Evolutionary conservation across 345 rosid species (phyloP).

Genomic region (Ceriops tagal): DNA sequence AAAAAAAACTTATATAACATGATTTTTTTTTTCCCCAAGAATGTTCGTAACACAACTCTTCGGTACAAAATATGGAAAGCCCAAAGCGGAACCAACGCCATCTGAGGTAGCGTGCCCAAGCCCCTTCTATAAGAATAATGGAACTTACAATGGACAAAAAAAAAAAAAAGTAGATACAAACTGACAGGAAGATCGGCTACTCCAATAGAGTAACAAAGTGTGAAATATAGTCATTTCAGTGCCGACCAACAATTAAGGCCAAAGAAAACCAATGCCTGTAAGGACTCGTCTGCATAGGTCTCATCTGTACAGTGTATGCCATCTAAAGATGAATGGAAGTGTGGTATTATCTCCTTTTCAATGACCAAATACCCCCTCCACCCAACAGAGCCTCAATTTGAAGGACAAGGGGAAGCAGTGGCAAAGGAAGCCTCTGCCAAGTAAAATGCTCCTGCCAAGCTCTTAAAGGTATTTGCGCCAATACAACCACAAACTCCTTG

Average conservation of each 20-base stretch:
- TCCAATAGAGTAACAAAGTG: slow-evolving; percentile 4
- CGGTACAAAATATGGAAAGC: background rate
- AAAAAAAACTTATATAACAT: background rate
- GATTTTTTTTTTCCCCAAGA: background rate
- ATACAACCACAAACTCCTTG: slow-evolving; percentile 35
- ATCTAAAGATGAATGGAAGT: slow-evolving; percentile 17
- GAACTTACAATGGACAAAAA: background rate
- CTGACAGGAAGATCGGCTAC: too few relatives aligned
- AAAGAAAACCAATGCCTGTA: background rate
- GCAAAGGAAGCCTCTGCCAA: slow-evolving; percentile 12
- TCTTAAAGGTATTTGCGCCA: slow-evolving; percentile 21
- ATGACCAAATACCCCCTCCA: slow-evolving; percentile 20
- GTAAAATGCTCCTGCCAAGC: slow-evolving; percentile 29
- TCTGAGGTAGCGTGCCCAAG: background rate
- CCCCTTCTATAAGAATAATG: background rate
- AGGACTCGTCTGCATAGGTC: slow-evolving; percentile 16
- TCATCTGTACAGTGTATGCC: slow-evolving; percentile 43
- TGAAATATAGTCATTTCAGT: background rate
- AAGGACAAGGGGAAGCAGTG: slow-evolving; percentile 14
- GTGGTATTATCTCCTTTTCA: slow-evolving; percentile 16
- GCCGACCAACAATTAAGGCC: background rate
- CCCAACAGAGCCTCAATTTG: slow-evolving; percentile 14
- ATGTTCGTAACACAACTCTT: background rate
- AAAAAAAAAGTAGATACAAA: background rate
- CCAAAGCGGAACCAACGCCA: slow-evolving; percentile 6